Evolutionary conservation across 139 green algal species (phyloP).

Genomic region (Haematococcus sp.): DNA sequence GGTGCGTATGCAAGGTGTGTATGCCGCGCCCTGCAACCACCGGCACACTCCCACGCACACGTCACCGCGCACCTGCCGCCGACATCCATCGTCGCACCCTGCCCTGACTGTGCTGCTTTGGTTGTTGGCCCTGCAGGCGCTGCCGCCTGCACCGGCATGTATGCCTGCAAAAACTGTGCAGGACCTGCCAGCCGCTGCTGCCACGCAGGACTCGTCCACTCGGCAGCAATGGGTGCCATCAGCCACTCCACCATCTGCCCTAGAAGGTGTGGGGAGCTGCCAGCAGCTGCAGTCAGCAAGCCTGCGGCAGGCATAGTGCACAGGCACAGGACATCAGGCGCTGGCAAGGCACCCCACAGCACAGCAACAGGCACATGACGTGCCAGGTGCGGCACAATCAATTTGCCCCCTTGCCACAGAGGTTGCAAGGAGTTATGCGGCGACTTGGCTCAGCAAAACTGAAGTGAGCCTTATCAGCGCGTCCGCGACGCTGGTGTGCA

Average conservation of each 20-base stretch:
- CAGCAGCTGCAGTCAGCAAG: conserved; percentile 29
- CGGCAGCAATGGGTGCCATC: conserved; percentile 47
- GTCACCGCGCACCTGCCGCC: no score
- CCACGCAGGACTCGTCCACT: conserved; percentile 52
- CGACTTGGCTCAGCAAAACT: no score
- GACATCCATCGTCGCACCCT: no score
- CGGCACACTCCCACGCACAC: no score
- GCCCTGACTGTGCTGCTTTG: no score
- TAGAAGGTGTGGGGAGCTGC: conserved; percentile 30
- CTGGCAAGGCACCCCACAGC: background rate
- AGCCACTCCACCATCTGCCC: conserved; percentile 53
- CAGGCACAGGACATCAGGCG: background rate
- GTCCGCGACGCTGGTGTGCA: no score
- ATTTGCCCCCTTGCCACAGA: no score
- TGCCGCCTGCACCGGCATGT: background rate
- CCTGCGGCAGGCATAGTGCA: background rate
- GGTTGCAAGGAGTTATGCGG: no score
- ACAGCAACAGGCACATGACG: background rate
- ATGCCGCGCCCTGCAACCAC: no score
- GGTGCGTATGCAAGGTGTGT: no score
- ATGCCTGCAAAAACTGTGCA: background rate
- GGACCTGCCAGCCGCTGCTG: conserved; percentile 45
- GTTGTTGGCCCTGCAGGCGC: background rate
- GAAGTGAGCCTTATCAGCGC: no score
- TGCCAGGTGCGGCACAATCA: no score